phyloP scores from a whole-genome alignment of 140 eudicot genomes.

The Stevia rebaudiana region DNA sequence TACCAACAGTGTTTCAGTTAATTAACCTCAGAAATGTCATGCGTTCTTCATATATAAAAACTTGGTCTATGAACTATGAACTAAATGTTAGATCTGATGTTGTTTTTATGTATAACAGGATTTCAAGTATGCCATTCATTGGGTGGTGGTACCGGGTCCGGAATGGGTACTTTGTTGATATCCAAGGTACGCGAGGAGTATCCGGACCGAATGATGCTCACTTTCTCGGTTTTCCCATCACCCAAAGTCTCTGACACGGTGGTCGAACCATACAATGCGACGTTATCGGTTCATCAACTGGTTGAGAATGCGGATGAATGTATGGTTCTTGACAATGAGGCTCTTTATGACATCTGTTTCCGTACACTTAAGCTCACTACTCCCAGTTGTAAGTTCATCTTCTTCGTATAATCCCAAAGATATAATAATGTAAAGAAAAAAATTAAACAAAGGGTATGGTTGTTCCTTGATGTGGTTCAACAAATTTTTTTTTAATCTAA shows the following conservation, averaged over 20 bases:
- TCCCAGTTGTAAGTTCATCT: slow-evolving; percentile 55
- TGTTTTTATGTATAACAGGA: slow-evolving; percentile 28
- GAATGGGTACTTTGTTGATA: slow-evolving; percentile 60
- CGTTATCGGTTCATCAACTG: slow-evolving; percentile 58
- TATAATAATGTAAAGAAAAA: neutral
- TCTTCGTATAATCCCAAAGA: neutral
- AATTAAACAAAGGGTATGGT: neutral
- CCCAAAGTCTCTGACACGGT: slow-evolving; percentile 71
- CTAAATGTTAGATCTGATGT: slow-evolving; percentile 12
- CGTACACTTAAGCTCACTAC: slow-evolving; percentile 64
- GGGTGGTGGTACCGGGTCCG: slow-evolving; percentile 67
- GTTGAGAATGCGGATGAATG: slow-evolving; percentile 68
- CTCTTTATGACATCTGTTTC: slow-evolving; percentile 55
- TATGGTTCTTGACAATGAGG: slow-evolving; percentile 60
- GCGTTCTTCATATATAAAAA: neutral
- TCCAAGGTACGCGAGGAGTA: slow-evolving; percentile 65
- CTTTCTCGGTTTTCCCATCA: slow-evolving; percentile 61
- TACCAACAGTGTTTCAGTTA: neutral
- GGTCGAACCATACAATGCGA: slow-evolving; percentile 65
- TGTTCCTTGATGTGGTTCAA: neutral
- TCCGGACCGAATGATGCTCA: slow-evolving; percentile 66
- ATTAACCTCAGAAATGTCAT: neutral
- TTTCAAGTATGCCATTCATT: slow-evolving; percentile 61
- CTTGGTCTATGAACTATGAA: slow-evolving; percentile 13
- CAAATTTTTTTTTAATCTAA: no score